Percentiles rank a stretch among this genome's conserved stretches.
phyloP scores from a whole-genome alignment of 345 rosid species.

The Syzygium grande region DNA sequence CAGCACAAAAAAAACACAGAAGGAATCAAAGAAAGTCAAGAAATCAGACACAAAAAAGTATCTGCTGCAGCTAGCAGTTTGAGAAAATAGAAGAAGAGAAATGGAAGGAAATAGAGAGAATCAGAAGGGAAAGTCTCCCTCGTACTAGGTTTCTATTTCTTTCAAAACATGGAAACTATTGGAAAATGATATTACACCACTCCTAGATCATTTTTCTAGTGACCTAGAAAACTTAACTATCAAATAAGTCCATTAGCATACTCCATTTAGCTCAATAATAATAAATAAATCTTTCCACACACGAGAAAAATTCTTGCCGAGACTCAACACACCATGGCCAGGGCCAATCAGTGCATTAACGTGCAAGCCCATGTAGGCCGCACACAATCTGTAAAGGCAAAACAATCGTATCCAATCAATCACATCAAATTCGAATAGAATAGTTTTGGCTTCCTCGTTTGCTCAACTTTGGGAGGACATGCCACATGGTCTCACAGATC shows the following conservation, averaged over 20 bases:
- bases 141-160: not conserved
- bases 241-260: not conserved
- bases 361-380: not conserved
- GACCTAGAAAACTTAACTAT: not conserved
- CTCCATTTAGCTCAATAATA: not conserved
- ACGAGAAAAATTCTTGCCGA: not conserved
- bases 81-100: too few relatives aligned
- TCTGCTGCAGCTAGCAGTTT: too few relatives aligned
- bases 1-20: not conserved
- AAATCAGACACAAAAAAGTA: not conserved
- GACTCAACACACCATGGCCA: not conserved
- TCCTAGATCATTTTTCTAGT: not conserved
- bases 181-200: not conserved
- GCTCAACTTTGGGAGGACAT: not conserved
- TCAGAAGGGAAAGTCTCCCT: not conserved
- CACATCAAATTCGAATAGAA: not conserved
- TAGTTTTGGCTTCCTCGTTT: not conserved
- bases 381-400: not conserved
- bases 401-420: not conserved
- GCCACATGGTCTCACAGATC: not conserved
- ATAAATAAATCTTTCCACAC: not conserved
- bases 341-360: not conserved
- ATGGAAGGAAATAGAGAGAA: not conserved
- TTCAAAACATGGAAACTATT: not conserved
- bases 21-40: not conserved